Evolutionary conservation across 805 yeast genomes (phyloP).

Genomic region (Millerozyma miso): DNA sequence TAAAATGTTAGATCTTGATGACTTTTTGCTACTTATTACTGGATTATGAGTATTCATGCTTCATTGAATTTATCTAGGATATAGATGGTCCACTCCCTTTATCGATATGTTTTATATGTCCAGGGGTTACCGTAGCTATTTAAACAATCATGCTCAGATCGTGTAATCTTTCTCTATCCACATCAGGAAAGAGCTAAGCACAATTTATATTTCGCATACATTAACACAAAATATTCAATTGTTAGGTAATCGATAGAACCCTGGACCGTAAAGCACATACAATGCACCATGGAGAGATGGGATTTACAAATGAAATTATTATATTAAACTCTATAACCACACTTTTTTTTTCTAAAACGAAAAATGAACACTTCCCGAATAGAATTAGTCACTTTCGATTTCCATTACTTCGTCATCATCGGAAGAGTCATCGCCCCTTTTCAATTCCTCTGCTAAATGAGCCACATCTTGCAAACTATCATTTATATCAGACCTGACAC

Average conservation of each 20-base stretch:
- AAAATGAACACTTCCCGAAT: not conserved
- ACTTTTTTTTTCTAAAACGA: not conserved
- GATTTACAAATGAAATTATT: no score
- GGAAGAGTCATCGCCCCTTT: slow-evolving; percentile 45
- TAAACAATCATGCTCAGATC: not conserved
- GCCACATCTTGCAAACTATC: slow-evolving; percentile 21
- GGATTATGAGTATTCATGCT: slow-evolving; percentile 19
- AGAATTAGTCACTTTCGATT: slow-evolving; percentile 47
- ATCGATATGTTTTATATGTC: not conserved
- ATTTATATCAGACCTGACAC: slow-evolving; percentile 4
- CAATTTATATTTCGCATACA: not conserved
- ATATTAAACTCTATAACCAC: not conserved
- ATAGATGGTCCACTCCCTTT: not conserved
- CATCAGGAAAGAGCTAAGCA: not conserved
- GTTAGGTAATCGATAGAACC: not conserved
- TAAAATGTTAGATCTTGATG: slow-evolving; percentile 22
- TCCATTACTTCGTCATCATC: slow-evolving; percentile 57
- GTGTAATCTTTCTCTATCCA: not conserved
- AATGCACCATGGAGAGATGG: no score
- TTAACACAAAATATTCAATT: not conserved
- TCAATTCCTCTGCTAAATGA: slow-evolving; percentile 34
- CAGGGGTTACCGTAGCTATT: not conserved
- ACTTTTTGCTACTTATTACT: slow-evolving; percentile 5
- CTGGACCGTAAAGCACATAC: no score
- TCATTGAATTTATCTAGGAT: not conserved